Conservation (phyloP, 805 yeast species). For the Dipodascopsis uninucleata region DNA sequence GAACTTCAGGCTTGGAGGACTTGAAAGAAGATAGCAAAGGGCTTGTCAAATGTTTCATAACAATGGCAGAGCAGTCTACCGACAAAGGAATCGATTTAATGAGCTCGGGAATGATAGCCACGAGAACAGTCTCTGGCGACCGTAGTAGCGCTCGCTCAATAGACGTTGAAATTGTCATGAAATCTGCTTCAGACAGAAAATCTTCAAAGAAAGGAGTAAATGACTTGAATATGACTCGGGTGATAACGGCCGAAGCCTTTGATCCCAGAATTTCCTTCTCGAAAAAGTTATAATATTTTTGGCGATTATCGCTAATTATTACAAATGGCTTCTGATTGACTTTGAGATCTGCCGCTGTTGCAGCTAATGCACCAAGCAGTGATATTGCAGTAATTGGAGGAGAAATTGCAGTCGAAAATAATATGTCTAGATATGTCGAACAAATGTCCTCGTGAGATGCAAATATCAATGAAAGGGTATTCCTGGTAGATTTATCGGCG, state of each 20-base stretch:
- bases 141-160: slow-evolving; percentile 73
- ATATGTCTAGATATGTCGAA: slow-evolving; percentile 12
- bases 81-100: slow-evolving; percentile 37
- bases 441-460: slow-evolving; percentile 11
- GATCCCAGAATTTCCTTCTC: slow-evolving; percentile 34
- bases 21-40: slow-evolving; percentile 57
- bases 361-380: slow-evolving; percentile 15
- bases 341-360: slow-evolving; percentile 20
- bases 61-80: slow-evolving; percentile 44
- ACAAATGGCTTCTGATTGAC: slow-evolving; percentile 26
- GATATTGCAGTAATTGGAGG: slow-evolving; percentile 10
- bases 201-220: slow-evolving; percentile 48
- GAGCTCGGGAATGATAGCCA: slow-evolving; percentile 51
- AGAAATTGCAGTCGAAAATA: slow-evolving; percentile 14
- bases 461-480: slow-evolving; percentile 6
- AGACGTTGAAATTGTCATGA: slow-evolving; percentile 51
- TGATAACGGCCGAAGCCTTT: no score
- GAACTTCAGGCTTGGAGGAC: slow-evolving; percentile 65
- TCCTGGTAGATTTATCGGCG: slow-evolving; percentile 12
- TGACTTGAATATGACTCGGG: slow-evolving; percentile 15
- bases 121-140: slow-evolving; percentile 69
- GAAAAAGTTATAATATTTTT: slow-evolving; percentile 30
- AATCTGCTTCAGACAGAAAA: slow-evolving; percentile 41
- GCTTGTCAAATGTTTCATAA: slow-evolving; percentile 47
- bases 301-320: slow-evolving; percentile 16